A percentile compares a stretch with the other conserved stretches of the same genome.
These are phyloP conservation scores for Arabis alpina DNA, from an alignment of 345 rosid species.

Conservation along the genomic window DNA sequence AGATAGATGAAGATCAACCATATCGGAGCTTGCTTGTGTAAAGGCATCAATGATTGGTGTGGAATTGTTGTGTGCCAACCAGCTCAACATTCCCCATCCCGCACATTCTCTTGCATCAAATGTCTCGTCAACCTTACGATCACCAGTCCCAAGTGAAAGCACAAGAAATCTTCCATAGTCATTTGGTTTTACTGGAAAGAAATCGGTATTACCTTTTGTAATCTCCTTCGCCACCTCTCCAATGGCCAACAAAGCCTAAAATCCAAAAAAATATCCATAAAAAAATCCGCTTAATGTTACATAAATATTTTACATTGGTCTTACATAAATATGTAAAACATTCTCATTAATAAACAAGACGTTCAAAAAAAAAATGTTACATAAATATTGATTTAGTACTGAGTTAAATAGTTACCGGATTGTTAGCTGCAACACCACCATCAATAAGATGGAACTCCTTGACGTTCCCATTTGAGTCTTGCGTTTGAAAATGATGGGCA, in stretches of 20 bases:
- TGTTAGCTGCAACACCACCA: conserved; percentile 73
- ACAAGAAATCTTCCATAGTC: conserved; percentile 51
- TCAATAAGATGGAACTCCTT: conserved; percentile 63
- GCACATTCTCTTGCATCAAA: conserved; percentile 52
- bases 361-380: neutral
- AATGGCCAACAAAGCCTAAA: conserved; percentile 52
- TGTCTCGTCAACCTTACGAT: conserved; percentile 39
- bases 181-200: conserved; percentile 43
- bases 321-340: no score
- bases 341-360: no score
- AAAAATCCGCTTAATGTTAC: neutral
- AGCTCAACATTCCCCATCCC: conserved; percentile 61
- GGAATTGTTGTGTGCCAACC: conserved; percentile 50
- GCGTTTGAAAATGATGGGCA: conserved; percentile 52
- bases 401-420: conserved; percentile 44
- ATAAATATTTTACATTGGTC: neutral
- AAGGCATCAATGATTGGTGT: conserved; percentile 57
- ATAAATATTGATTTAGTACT: neutral
- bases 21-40: conserved; percentile 59
- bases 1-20: conserved; percentile 59
- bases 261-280: neutral
- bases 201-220: conserved; percentile 37
- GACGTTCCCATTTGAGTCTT: conserved; percentile 33
- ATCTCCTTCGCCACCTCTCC: conserved; percentile 54
- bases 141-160: conserved; percentile 59